These are phyloP conservation scores for Penicillium roqueforti DNA, from an alignment of 495 filamentous ascomycete genomes.

Conservation along the genomic window DNA sequence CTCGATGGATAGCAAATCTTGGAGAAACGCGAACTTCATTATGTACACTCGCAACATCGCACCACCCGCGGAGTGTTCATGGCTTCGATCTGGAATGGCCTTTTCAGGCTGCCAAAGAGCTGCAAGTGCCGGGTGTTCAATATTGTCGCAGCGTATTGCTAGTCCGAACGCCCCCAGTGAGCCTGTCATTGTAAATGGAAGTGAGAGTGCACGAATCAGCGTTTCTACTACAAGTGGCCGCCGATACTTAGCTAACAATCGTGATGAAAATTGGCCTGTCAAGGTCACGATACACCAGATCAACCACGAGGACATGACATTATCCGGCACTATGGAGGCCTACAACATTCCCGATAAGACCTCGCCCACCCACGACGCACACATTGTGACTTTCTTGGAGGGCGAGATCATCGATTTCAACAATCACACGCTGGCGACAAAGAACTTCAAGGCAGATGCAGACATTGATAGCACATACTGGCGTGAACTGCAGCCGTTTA, in stretches of 20 bases:
- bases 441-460: slow-evolving; percentile 57
- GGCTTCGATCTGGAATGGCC: slow-evolving; percentile 60
- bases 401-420: slow-evolving; percentile 76
- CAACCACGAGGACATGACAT: slow-evolving; percentile 57
- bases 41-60: slow-evolving; percentile 52
- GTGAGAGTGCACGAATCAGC: slow-evolving; percentile 31
- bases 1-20: slow-evolving; percentile 37
- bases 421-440: slow-evolving; percentile 62
- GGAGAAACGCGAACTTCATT: slow-evolving; percentile 58
- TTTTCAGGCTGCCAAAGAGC: slow-evolving; percentile 60
- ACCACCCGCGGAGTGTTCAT: slow-evolving; percentile 57
- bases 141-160: slow-evolving; percentile 28
- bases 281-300: slow-evolving; percentile 67
- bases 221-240: slow-evolving; percentile 33
- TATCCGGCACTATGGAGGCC: slow-evolving; percentile 76
- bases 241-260: slow-evolving; percentile 37
- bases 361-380: slow-evolving; percentile 51
- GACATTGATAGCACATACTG: slow-evolving; percentile 66
- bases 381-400: slow-evolving; percentile 70
- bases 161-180: slow-evolving; percentile 28
- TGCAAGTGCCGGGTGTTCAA: slow-evolving; percentile 27
- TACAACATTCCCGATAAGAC: slow-evolving; percentile 65
- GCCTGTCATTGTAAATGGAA: slow-evolving; percentile 40
- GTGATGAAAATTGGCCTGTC: slow-evolving; percentile 66
- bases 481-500: slow-evolving; percentile 66